Conservation (phyloP, 495 filamentous ascomycete genomes). For the Penicillium herquei region DNA sequence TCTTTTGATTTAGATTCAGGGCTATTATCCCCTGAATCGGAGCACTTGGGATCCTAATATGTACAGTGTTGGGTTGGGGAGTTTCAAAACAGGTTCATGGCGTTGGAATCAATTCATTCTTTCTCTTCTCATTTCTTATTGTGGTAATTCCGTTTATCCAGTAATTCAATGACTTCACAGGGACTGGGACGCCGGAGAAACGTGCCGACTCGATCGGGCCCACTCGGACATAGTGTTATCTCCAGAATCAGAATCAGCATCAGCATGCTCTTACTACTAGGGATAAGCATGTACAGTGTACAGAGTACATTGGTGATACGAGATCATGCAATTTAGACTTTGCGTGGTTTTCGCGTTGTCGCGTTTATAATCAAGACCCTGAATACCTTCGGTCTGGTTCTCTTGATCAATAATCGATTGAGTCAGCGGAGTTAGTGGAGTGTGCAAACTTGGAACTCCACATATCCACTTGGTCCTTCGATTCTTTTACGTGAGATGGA, state of each 20-base stretch:
- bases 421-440: conserved; percentile 1
- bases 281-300: not conserved
- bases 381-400: not conserved
- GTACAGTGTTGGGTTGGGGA: conserved; percentile 24
- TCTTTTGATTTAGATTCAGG: conserved; percentile 9
- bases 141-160: not conserved
- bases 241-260: not conserved
- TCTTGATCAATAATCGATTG: conserved; percentile 8
- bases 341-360: not conserved
- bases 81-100: conserved; percentile 13
- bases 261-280: too few relatives aligned
- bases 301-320: not conserved
- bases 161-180: not conserved
- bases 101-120: conserved; percentile 4
- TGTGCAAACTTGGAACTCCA: not conserved
- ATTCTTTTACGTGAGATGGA: not conserved
- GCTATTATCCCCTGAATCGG: conserved; percentile 18
- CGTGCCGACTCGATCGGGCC: conserved; percentile 11
- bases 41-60: conserved; percentile 22
- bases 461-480: not conserved
- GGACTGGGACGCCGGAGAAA: conserved; percentile 11
- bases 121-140: conserved; percentile 2
- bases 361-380: not conserved
- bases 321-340: conserved; percentile 9
- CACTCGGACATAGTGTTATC: conserved; percentile 16